Evolutionary conservation across 116 monocot genomes (phyloP).

Genomic region (Papilionanthe hybrid): DNA sequence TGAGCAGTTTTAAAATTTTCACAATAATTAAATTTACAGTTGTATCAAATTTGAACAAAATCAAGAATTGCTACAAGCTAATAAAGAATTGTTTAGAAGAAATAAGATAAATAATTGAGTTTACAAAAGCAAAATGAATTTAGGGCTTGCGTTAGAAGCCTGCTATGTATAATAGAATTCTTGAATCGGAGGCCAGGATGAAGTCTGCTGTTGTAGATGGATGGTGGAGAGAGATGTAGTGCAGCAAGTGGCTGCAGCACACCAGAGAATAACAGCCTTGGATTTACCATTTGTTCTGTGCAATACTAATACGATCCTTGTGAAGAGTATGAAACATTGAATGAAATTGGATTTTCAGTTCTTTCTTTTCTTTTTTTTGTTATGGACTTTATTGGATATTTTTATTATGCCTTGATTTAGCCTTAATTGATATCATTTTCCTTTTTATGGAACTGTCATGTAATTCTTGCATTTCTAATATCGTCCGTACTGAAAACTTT

Average conservation of each 20-base stretch:
- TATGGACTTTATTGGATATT: background rate
- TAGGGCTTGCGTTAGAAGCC: too few relatives aligned
- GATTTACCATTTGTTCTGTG: too few relatives aligned
- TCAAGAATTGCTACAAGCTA: too few relatives aligned
- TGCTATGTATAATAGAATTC: conserved; percentile 18
- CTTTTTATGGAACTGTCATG: background rate
- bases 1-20: too few relatives aligned
- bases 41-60: too few relatives aligned
- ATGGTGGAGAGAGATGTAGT: too few relatives aligned
- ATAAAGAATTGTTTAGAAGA: too few relatives aligned
- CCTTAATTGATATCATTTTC: background rate
- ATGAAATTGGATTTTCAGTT: background rate
- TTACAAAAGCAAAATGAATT: too few relatives aligned
- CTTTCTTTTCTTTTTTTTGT: background rate
- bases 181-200: conserved; percentile 45
- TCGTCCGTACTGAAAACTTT: background rate
- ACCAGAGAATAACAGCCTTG: conserved; percentile 40
- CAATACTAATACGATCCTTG: background rate
- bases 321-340: background rate
- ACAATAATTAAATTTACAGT: too few relatives aligned
- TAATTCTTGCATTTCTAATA: background rate
- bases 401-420: background rate
- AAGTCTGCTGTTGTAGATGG: too few relatives aligned
- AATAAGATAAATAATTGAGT: too few relatives aligned
- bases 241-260: conserved; percentile 20